Conservation (phyloP, 2,329 filamentous ascomycete genomes). For the Sporothrix brunneoviolacea region DNA sequence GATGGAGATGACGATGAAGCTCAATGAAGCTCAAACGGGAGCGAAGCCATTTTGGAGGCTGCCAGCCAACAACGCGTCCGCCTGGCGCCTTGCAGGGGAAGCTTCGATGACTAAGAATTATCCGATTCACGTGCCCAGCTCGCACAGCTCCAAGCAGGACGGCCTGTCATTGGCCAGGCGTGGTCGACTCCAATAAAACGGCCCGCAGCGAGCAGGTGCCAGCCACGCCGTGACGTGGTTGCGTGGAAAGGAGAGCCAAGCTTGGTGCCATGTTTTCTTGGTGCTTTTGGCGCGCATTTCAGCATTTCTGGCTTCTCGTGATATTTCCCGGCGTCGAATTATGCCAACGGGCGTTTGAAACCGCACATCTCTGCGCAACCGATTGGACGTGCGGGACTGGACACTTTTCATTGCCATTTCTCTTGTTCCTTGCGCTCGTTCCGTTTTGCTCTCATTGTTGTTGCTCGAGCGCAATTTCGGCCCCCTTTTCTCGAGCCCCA, state of each 20-base stretch:
- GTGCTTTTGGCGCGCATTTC: too few species aligned
- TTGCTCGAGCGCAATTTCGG: not conserved
- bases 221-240: not conserved
- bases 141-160: not conserved
- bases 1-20: constrained; percentile 12
- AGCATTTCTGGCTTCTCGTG: not conserved
- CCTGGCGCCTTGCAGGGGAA: constrained; percentile 47
- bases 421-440: not conserved
- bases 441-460: too few species aligned
- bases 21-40: constrained; percentile 13
- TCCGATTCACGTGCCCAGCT: constrained; percentile 4
- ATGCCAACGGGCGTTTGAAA: not conserved
- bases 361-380: not conserved
- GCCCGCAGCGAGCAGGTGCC: not conserved
- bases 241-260: too few species aligned
- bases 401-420: not conserved
- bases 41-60: not conserved
- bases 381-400: not conserved
- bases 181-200: not conserved
- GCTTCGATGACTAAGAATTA: constrained; percentile 36
- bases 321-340: not conserved
- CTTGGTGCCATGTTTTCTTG: too few species aligned
- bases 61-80: constrained; percentile 25
- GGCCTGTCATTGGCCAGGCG: not conserved
- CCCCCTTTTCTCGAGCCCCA: not conserved